phyloP scores from a whole-genome alignment of 768 basidiomycete species.

The Multifurca ochricompacta region DNA sequence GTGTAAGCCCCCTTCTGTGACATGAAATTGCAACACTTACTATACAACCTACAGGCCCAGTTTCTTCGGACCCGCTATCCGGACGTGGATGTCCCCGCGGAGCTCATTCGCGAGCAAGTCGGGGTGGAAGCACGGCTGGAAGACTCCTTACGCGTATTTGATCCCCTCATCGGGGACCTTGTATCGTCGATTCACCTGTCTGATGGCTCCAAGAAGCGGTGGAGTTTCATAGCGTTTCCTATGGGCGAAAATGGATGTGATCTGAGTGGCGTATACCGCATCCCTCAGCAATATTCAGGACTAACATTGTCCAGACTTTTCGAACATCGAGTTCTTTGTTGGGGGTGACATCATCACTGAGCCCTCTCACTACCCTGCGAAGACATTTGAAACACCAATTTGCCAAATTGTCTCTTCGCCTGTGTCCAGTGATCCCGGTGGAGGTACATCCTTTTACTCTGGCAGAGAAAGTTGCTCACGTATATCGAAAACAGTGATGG shows the following conservation, averaged over 20 bases:
- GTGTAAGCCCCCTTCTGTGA: slow-evolving; percentile 37
- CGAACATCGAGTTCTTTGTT: slow-evolving; percentile 30
- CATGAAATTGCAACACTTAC: slow-evolving; percentile 3
- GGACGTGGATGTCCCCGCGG: slow-evolving; percentile 65
- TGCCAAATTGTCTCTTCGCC: slow-evolving; percentile 40
- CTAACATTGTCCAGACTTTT: slow-evolving; percentile 38
- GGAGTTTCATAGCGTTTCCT: slow-evolving; percentile 46
- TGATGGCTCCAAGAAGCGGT: slow-evolving; percentile 22
- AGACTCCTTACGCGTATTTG: slow-evolving; percentile 36
- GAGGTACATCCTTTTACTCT: not conserved
- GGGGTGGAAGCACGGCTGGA: slow-evolving; percentile 35
- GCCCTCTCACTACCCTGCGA: slow-evolving; percentile 35
- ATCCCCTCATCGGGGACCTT: slow-evolving; percentile 51
- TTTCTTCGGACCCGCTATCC: slow-evolving; percentile 66
- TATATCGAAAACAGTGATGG: slow-evolving; percentile 26
- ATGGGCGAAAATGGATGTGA: slow-evolving; percentile 52
- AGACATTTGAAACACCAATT: slow-evolving; percentile 59
- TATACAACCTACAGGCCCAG: slow-evolving; percentile 42
- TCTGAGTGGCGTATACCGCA: slow-evolving; percentile 44
- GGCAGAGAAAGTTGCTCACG: slow-evolving; percentile 8
- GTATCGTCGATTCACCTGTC: slow-evolving; percentile 36
- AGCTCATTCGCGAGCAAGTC: slow-evolving; percentile 53
- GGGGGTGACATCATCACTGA: slow-evolving; percentile 29
- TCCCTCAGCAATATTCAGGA: not conserved
- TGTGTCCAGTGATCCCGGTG: not conserved